These are phyloP conservation scores for Xylariaceae sp. DNA, from an alignment of 2,329 filamentous ascomycete genomes.

Conservation along the genomic window DNA sequence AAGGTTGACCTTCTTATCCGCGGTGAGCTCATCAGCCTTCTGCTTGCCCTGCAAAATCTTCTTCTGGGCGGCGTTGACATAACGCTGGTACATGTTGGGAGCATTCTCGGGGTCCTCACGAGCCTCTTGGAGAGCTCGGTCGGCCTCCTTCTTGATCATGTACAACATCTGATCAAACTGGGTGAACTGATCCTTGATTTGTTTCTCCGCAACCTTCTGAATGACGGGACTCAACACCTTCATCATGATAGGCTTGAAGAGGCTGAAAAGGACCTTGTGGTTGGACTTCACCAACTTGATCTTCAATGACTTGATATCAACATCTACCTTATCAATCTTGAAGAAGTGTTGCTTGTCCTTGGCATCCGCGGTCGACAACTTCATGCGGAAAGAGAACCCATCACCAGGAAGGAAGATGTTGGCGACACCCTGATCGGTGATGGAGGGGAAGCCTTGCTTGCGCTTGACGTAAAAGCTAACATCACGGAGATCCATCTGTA, in stretches of 20 bases:
- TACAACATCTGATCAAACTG: conserved; percentile 71
- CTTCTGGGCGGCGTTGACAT: conserved; percentile 72
- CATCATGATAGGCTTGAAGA: conserved; percentile 86
- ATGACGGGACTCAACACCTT: conserved; percentile 80
- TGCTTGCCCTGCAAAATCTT: conserved; percentile 72
- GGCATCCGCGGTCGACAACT: conserved; percentile 76
- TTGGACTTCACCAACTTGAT: conserved; percentile 93
- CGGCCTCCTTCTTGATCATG: conserved; percentile 78
- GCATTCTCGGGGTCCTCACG: conserved; percentile 68
- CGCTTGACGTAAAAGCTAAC: conserved; percentile 94
- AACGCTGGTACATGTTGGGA: conserved; percentile 83
- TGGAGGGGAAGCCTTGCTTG: conserved; percentile 86
- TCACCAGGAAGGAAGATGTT: conserved; percentile 85
- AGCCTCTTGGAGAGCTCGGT: conserved; percentile 65
- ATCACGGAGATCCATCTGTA: conserved; percentile 89
- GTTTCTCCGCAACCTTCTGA: conserved; percentile 84
- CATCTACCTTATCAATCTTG: conserved; percentile 86
- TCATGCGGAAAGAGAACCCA: conserved; percentile 89
- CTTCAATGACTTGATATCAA: conserved; percentile 76
- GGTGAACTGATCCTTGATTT: conserved; percentile 79
- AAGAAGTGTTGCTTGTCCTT: conserved; percentile 80
- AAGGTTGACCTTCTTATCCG: conserved; percentile 76
- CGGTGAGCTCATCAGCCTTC: conserved; percentile 65
- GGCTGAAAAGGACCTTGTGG: conserved; percentile 83
- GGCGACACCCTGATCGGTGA: conserved; percentile 84